Conservation (phyloP, 768 basidiomycete species). For the Pilatotrama ljubarskyi region DNA sequence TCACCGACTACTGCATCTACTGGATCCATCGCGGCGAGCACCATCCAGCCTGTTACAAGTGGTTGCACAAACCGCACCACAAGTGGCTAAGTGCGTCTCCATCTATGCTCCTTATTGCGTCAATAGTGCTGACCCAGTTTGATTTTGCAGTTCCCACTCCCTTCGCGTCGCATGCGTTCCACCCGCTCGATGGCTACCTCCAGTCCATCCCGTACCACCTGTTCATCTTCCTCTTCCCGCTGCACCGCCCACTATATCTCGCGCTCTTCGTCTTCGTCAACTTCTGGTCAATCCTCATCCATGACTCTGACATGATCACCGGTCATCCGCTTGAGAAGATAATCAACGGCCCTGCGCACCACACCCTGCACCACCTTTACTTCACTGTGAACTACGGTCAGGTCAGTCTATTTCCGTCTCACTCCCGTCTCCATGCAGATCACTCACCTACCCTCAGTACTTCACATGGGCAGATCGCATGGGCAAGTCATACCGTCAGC, state of each 20-base stretch:
- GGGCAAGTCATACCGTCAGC: constrained; percentile 87
- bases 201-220: constrained; percentile 96
- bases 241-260: constrained; percentile 84
- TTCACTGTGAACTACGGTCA: constrained; percentile 97
- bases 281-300: constrained; percentile 94
- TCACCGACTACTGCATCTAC: constrained; percentile 94
- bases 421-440: constrained; percentile 2
- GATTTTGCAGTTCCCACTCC: constrained; percentile 82
- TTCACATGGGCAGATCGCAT: constrained; percentile 93
- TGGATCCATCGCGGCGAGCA: constrained; percentile 96
- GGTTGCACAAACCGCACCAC: constrained; percentile 96
- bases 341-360: constrained; percentile 98
- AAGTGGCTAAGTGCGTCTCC: constrained; percentile 87
- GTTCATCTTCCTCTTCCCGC: constrained; percentile 86
- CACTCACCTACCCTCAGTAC: constrained; percentile 57
- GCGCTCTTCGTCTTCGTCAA: constrained; percentile 89
- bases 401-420: constrained; percentile 40
- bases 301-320: constrained; percentile 98
- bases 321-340: constrained; percentile 83
- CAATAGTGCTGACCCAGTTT: background rate
- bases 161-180: constrained; percentile 97
- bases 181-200: constrained; percentile 90
- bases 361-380: constrained; percentile 95
- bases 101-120: background rate
- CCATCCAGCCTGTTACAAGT: constrained; percentile 83